These are phyloP conservation scores for Myrica gale DNA, from an alignment of 306 rosid genomes.

Conservation along the genomic window DNA sequence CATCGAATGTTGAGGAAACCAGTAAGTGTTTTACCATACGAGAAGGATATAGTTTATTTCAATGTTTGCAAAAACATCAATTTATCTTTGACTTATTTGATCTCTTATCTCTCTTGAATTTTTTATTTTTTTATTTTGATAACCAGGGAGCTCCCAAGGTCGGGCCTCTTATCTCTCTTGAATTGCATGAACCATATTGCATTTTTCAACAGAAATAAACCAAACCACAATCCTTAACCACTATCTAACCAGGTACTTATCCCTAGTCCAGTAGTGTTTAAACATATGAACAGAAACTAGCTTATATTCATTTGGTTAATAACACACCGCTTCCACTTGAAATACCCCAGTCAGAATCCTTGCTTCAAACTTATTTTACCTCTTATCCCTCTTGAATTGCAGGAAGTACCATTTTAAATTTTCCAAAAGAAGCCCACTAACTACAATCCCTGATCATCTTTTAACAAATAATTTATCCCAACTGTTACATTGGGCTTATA, in stretches of 20 bases:
- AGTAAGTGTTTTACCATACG: not conserved
- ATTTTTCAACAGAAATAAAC: not conserved
- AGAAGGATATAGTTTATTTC: not conserved
- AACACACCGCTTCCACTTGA: too few species aligned
- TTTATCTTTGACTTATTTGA: not conserved
- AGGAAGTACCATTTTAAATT: too few species aligned
- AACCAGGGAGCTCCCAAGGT: too few species aligned
- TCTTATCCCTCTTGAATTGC: too few species aligned
- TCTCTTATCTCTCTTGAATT: not conserved
- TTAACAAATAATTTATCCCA: too few species aligned
- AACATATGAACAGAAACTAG: too few species aligned
- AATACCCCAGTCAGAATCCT: not conserved
- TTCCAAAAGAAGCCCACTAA: too few species aligned
- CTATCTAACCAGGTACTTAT: not conserved
- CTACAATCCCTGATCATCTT: too few species aligned
- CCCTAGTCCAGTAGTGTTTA: too few species aligned
- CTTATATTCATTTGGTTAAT: too few species aligned
- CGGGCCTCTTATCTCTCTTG: not conserved
- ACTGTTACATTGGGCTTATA: not conserved
- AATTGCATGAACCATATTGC: not conserved
- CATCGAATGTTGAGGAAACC: not conserved
- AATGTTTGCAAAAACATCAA: not conserved
- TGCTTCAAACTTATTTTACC: not conserved
- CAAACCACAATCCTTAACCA: not conserved
- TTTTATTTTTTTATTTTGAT: too few species aligned